These are phyloP conservation scores for Arachis hypogaea DNA, from an alignment of 306 rosid genomes.

Conservation along the genomic window DNA sequence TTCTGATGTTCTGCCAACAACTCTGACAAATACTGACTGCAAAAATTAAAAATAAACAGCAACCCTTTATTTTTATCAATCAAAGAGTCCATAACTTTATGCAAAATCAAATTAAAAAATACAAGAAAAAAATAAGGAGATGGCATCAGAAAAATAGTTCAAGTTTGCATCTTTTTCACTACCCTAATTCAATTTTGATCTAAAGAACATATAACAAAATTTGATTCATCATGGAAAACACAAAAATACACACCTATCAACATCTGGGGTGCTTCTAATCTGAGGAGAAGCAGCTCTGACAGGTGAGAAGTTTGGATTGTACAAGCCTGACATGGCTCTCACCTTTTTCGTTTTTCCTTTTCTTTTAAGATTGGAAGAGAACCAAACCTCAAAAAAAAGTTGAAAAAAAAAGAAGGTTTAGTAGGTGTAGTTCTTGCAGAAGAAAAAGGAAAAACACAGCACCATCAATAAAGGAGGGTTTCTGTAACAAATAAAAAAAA, in stretches of 20 bases:
- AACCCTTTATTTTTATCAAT: constrained; percentile 47
- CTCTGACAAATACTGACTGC: constrained; percentile 91
- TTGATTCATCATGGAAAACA: background rate
- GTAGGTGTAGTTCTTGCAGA: constrained; percentile 61
- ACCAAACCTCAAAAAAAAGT: constrained; percentile 7
- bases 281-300: constrained; percentile 98
- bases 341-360: background rate
- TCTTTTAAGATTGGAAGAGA: constrained; percentile 59
- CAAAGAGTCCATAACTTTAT: constrained; percentile 43
- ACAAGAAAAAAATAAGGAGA: constrained; percentile 21
- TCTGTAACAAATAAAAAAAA: constrained; percentile 44
- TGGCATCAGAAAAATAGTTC: constrained; percentile 13
- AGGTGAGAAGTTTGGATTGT: constrained; percentile 90
- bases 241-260: constrained; percentile 62
- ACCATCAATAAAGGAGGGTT: constrained; percentile 54
- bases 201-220: background rate
- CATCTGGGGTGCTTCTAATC: constrained; percentile 84
- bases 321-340: constrained; percentile 87
- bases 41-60: constrained; percentile 26
- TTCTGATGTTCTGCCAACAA: constrained; percentile 90
- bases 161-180: constrained; percentile 21
- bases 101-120: constrained; percentile 42
- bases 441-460: constrained; percentile 61
- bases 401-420: constrained; percentile 59
- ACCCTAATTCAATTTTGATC: constrained; percentile 29